Conservation (phyloP, 1,284 basidiomycete genomes). For the Athelia sp. region DNA sequence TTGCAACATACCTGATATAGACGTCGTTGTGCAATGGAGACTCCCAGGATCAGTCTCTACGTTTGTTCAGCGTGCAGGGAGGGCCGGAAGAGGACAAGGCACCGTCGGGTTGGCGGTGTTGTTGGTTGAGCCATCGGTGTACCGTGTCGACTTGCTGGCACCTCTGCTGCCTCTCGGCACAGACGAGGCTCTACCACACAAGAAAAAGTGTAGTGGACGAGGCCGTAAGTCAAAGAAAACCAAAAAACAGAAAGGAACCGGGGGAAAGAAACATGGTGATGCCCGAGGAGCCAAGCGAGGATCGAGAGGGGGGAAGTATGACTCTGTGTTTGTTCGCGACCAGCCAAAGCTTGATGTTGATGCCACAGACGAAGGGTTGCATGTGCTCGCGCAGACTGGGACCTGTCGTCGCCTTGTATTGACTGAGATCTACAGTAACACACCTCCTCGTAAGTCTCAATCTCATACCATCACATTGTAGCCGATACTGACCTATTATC, state of each 20-base stretch:
- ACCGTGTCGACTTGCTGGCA: constrained; percentile 1
- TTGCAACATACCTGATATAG: constrained; percentile 27
- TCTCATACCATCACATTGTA: background rate
- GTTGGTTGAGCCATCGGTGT: constrained; percentile 6
- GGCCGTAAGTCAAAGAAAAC: background rate
- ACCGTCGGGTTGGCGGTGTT: constrained; percentile 6
- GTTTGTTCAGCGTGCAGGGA: constrained; percentile 8
- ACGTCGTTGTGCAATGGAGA: constrained; percentile 29
- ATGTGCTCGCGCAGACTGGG: constrained; percentile 1
- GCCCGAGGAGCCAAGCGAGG: constrained; percentile 4
- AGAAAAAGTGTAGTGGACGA: background rate
- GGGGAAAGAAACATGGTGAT: background rate
- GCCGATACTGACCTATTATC: background rate
- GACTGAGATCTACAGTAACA: constrained; percentile 3
- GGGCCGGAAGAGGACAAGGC: constrained; percentile 3
- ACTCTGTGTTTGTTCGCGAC: background rate
- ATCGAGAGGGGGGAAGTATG: background rate
- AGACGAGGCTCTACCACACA: background rate
- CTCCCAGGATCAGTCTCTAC: constrained; percentile 5
- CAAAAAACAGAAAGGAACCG: background rate
- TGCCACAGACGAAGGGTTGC: constrained; percentile 5
- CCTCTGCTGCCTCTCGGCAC: too few relatives aligned
- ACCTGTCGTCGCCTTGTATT: constrained; percentile 3
- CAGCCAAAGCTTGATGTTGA: constrained; percentile 1
- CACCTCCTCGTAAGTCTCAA: constrained; percentile 1